Evolutionary conservation across 495 filamentous ascomycete genomes (phyloP), one percentile per base, ranked within the genome.

Genomic region (Podospora appendiculata): DNA sequence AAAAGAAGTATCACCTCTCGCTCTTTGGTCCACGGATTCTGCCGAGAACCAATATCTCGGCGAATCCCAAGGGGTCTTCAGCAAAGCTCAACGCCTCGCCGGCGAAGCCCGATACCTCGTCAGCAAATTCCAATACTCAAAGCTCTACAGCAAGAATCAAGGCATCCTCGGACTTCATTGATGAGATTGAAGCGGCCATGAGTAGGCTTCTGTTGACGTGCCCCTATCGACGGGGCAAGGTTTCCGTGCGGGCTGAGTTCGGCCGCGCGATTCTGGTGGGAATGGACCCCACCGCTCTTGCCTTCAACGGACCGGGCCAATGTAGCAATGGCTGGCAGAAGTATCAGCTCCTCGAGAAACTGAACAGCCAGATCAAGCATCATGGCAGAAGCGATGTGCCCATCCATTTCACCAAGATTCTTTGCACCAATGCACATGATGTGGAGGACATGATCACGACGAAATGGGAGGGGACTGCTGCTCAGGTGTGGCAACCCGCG

Each of bases 391-490:
- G 25, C 25, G 5, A 25, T 2, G 25, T 25, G 5, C 25, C 25
- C 25, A 43, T 70, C 6, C 51, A 54, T 8, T 78, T 77, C 40
- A 76, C 74, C 8, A 70, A 70, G 3, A 60, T 73, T 4, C 54
- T 79, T 1, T 71, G 66, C 0, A 66, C 59, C 3, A 47, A 60
- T 11, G 59, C 60, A 38, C 61, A 49, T 0, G 75, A 78, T 40
- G 58, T 68, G 13, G 60, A 68, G 6, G 58, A 60, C 32, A 54
- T 79, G 18, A 48, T 70, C 45, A 54, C 53, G 8, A 52, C 66
- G 14, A 57, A 53, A 8, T 55, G 63, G 12, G 16, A 47, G n/a
- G 49, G 32, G 5, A 51, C 2, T 7, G 35, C 8, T 61, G 59
- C 1, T 45, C 58, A n/a, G 17, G 41, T 50, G 11, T 71, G 54